Base-by-base conservation (phyloP, 2,329 filamentous ascomycete species). In the Curvularia spicifera region DNA sequence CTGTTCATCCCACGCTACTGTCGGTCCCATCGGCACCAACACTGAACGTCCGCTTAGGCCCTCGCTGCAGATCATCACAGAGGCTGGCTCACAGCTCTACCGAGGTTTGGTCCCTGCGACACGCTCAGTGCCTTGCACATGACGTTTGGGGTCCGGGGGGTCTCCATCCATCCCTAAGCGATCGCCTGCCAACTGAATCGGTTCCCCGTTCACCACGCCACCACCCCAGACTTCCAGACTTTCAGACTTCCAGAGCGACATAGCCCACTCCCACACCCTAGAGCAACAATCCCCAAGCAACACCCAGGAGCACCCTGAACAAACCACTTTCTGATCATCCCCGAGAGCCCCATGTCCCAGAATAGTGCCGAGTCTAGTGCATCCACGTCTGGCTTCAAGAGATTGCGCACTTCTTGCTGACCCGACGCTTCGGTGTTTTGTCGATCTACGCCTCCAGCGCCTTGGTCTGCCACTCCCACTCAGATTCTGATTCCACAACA, bases 251-350 rank as follows among this genome's bases (percentile, higher is more conserved):
- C 51, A 49, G 45, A 55, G 46, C 51, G 37, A 29, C 45, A 28
- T 28, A 28, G 1, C 26, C 26, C 26, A 50, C 31, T 28, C 22
- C 51, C 26, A 28, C 6, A 28, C 26, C 26, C 26, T 8, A 28
- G 26, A 28, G 26, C 26, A 28, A 28, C 26, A 28, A 28, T 8
- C 26, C 44, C 56, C 31, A 55, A 46, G 58, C 59, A 61, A 44
- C 51, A 48, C 45, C 52, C 56, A 49, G 53, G 49, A 56, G 56
- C 56, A 39, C 40, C 45, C 50, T 20, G 24, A 53, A 28, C 53
- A 47, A 47, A 49, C 40, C 20, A 35, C 22, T 26, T 48, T 15
- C 44, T 52, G 35, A 48, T 47, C 51, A 45, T 26, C 31, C 31
- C 26, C 47, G 39, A 48, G 40, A 43, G 31, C 35, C 47, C 47